Evolutionary conservation across 2,329 filamentous ascomycete species (phyloP), one percentile per base, ranked within the genome.

Genomic region (Mariannaea sp.): DNA sequence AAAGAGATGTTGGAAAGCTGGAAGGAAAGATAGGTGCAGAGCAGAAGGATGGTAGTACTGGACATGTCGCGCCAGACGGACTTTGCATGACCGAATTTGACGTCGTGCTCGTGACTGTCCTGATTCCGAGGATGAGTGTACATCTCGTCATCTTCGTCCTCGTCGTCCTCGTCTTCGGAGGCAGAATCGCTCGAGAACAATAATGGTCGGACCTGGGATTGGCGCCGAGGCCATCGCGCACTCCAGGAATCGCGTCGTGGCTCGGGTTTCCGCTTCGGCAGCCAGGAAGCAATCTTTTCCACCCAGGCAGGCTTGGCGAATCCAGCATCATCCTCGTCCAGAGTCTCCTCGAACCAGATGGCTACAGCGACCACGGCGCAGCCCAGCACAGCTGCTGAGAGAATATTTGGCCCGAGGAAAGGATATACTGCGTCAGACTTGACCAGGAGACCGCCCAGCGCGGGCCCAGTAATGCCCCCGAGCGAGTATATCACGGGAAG

Each of bases 401-500:
- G 77, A 0, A 97, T 68, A 62, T 97, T 99, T 0, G 94, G 93
- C 1, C 84, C 80, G 4, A 97, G 77, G 65, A 95, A 99, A 0
- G 94, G 94, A 69, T 90, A 93, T 1, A 79, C 77, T 41, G 83
- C 82, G 2, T 71, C 69, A 22, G 83, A 68, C 40, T 78, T 80
- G 38, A 86, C 83, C 0, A 97, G 74, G 33, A 97, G 70, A 0
- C 94, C 94, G 12, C 94, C 94, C n/a, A 97, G 74, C 1, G 95
- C 85, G 1, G 94, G 94, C 0, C 94, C 94, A 0, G 92, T 94
- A 56, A 99, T 96, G 36, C 90, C 90, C 14, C 94, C 94, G 27
- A 99, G 78, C 4, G 93, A 93, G 72, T 99, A 99, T n/a, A 97
- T 87, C 32, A 97, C 88, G 0, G 94, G 94, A 35, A 99, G 77